A percentile compares a stretch with the other conserved stretches of the same genome.
Conservation (phyloP, 345 rosid genomes). For the Triadica sebifera region DNA sequence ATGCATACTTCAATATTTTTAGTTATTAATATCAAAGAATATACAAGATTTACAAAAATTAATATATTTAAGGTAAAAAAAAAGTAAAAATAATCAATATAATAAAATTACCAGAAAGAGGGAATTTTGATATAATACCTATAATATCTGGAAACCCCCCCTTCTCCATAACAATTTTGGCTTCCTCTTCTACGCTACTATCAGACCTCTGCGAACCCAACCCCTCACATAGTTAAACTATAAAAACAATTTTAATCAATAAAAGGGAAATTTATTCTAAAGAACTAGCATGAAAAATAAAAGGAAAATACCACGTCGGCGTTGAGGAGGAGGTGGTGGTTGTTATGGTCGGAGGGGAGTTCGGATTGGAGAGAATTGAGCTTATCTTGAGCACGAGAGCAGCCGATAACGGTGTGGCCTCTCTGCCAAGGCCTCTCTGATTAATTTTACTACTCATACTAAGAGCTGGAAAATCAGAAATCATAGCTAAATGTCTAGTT, state of each 20-base stretch:
- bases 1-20: too few relatives aligned
- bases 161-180: slow-evolving; percentile 68
- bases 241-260: neutral
- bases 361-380: slow-evolving; percentile 68
- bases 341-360: too few relatives aligned
- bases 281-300: neutral
- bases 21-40: too few relatives aligned
- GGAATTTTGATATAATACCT: slow-evolving; percentile 34
- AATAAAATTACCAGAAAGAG: neutral
- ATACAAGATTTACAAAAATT: slow-evolving; percentile 9
- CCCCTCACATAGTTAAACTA: neutral
- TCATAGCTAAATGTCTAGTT: too few relatives aligned
- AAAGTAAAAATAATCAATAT: neutral
- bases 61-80: neutral
- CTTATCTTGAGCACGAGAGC: slow-evolving; percentile 79
- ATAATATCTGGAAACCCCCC: slow-evolving; percentile 86
- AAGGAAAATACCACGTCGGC: slow-evolving; percentile 57
- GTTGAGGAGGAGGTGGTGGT: slow-evolving; percentile 67
- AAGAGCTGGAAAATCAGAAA: too few relatives aligned
- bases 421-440: slow-evolving; percentile 91
- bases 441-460: too few relatives aligned
- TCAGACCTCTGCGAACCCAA: slow-evolving; percentile 49
- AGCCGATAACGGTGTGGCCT: slow-evolving; percentile 86
- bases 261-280: neutral
- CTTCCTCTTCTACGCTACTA: slow-evolving; percentile 71